Evolutionary conservation across 148 eudicot species (phyloP).

Genomic region (Spergularia bocconei): DNA sequence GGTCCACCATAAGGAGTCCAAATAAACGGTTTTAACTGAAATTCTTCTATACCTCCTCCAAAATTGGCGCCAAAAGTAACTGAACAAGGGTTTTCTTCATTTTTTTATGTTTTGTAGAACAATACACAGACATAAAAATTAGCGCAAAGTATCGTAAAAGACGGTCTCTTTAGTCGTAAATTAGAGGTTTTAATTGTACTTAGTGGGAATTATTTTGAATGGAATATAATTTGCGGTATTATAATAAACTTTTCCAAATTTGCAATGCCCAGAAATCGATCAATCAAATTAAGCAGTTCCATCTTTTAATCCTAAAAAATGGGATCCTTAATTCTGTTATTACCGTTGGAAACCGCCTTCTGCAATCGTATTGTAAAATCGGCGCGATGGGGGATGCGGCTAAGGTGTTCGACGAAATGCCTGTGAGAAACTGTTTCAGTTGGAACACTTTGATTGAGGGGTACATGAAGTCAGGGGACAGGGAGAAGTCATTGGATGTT

Average conservation of each 20-base stretch:
- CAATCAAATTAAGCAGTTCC: conserved; percentile 58
- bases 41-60: no score
- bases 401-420: conserved; percentile 73
- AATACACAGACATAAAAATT: no score
- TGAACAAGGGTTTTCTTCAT: no score
- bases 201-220: conserved; percentile 18
- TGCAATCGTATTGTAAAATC: conserved; percentile 58
- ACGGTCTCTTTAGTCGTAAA: no score
- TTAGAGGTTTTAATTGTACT: neutral
- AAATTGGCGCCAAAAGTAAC: no score
- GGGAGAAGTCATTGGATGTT: conserved; percentile 29
- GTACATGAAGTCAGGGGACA: conserved; percentile 46
- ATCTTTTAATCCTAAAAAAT: conserved; percentile 65
- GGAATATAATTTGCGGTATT: conserved; percentile 51
- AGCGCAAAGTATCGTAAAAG: no score
- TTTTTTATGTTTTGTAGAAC: no score
- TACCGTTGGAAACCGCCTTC: conserved; percentile 61
- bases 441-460: conserved; percentile 74
- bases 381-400: conserved; percentile 48
- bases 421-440: conserved; percentile 55
- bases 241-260: conserved; percentile 50
- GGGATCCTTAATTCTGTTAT: conserved; percentile 53
- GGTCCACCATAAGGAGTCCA: no score
- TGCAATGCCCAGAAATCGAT: conserved; percentile 39
- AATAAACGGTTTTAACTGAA: no score